Base-by-base conservation (phyloP, 495 filamentous ascomycete species). In the Viridothelium virens region DNA sequence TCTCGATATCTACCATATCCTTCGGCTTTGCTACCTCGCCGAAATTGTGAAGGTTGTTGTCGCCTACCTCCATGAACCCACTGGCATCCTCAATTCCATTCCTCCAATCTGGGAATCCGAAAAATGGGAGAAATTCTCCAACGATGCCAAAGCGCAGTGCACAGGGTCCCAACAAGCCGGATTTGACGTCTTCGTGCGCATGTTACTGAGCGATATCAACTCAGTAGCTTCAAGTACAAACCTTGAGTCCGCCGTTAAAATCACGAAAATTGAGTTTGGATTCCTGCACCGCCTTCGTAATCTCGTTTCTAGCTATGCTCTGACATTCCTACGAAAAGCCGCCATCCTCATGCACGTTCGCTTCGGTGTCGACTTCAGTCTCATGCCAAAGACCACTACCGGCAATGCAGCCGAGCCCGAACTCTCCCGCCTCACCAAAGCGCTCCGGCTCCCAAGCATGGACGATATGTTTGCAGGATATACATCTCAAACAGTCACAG, bases 1-100 rank as follows among this genome's bases (percentile, higher is more conserved):
- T 56, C 81, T 95, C 61, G 87, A 96, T 63, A 85, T 95, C 38
- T 84, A 89, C 66, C 90, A 96, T 77, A 71, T 97, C 16, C 77
- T 97, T 38, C 89, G 89, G 12, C 82, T 97, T 65, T 97, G 94
- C 79, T 97, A 96, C 72, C 81, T 95, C 46, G 90, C 91, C 37
- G 93, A 99, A 77, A 84, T 97, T 53, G 86, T 92, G 53, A 94
- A 96, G 77, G 89, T 91, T 2, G 78, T 83, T 50, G 68, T 88
- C 36, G 80, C 78, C 4, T 77, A 70, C 62, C 37, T 56, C 53
- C 33, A 39, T 50, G 36, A 66, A n/a, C 64, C 62, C 47, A 46
- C 18, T 6, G 53, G 53, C 14, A 5, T 59, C 7, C 31, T 33
- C 25, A 59, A 59, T 36, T 59, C 53, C 5, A 59, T 59, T 10